Percentiles rank a stretch among this genome's conserved stretches.
These are phyloP conservation scores for Stropharia rugosoannulata DNA, from an alignment of 768 basidiomycete genomes.

Conservation along the genomic window DNA sequence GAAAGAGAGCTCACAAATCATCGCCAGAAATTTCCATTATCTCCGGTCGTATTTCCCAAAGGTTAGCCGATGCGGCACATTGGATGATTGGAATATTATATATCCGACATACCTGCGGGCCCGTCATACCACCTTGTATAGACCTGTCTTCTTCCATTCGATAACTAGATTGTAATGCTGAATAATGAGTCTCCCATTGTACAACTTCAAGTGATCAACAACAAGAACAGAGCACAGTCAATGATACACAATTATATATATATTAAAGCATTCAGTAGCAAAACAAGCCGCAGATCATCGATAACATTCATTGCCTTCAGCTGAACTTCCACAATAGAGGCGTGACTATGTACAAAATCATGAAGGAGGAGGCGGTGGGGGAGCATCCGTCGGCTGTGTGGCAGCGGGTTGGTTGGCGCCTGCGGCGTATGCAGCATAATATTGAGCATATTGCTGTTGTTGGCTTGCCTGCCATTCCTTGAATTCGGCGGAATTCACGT, in stretches of 20 bases:
- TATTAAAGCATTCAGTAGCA: slow-evolving; percentile 14
- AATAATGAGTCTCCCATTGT: not conserved
- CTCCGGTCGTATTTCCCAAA: no score
- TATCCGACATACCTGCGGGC: no score
- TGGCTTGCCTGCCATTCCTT: slow-evolving; percentile 81
- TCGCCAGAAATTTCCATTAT: no score
- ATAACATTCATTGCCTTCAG: not conserved
- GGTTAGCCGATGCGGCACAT: no score
- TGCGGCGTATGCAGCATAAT: slow-evolving; percentile 60
- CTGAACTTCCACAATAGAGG: not conserved
- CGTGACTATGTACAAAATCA: not conserved
- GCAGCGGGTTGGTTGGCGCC: slow-evolving; percentile 27
- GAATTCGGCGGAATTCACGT: slow-evolving; percentile 79
- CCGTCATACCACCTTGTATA: no score
- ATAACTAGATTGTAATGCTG: no score
- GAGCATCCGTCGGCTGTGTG: slow-evolving; percentile 24
- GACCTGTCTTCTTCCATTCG: no score
- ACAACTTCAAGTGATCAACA: not conserved
- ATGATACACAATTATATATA: slow-evolving; percentile 9
- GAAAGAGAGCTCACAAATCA: no score
- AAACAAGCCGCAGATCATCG: slow-evolving; percentile 6
- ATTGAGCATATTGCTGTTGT: slow-evolving; percentile 71
- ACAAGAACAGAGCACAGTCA: not conserved
- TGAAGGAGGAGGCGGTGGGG: slow-evolving; percentile 33
- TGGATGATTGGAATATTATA: no score